These are phyloP conservation scores for Daucus carota DNA, from an alignment of 129 eudicot genomes.

Conservation along the genomic window DH1_v3.0 NC_030385.2:43513501-43514000, in stretches of 20 bases:
- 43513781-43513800: neutral
- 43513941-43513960: neutral
- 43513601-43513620: neutral
- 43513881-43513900: neutral
- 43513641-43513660: neutral
- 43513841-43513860: neutral
- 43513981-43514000: neutral
- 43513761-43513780: neutral
- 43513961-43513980: neutral
- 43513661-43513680: neutral
- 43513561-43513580: neutral
- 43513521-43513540: conserved; percentile 69
- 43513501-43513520: conserved; percentile 86
- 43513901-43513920: neutral
- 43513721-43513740: neutral
- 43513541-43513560: neutral
- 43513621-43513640: neutral
- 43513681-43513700: neutral
- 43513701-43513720: neutral
- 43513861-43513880: neutral
- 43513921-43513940: neutral
- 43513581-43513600: neutral
- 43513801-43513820: neutral
- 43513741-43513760: neutral
- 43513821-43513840: neutral